Percentiles rank a stretch among this genome's conserved stretches.
These are phyloP conservation scores for Coemansia sp. DNA, from an alignment of 192 early-diverging fungal species.

Conservation along the genomic window DNA sequence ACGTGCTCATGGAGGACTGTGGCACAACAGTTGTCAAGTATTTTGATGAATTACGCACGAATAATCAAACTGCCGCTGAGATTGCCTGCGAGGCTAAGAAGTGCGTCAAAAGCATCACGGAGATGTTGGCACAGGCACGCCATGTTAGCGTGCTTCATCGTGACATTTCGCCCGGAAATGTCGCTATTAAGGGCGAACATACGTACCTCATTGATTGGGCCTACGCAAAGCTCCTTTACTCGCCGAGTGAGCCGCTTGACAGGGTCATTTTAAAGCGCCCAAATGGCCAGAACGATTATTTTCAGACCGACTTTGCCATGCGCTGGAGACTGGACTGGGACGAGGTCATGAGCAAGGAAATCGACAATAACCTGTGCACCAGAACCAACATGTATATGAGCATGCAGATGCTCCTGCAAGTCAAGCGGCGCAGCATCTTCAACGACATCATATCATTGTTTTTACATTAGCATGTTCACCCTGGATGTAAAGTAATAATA, in stretches of 20 bases:
- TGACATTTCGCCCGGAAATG: conserved; percentile 13
- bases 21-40: not conserved
- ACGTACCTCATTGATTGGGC: conserved; percentile 20
- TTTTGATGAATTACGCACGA: not conserved
- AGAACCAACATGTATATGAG: not conserved
- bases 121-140: not conserved
- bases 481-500: too few relatives aligned
- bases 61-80: not conserved
- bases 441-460: conserved; percentile 20
- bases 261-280: too few relatives aligned
- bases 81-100: not conserved
- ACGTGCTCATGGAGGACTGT: conserved; percentile 14
- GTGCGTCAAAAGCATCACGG: not conserved
- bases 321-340: not conserved
- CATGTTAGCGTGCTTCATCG: conserved; percentile 14
- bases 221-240: not conserved
- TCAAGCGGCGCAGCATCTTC: not conserved
- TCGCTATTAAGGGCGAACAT: not conserved
- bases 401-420: conserved; percentile 8
- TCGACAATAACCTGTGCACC: not conserved
- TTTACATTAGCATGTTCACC: not conserved
- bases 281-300: too few relatives aligned
- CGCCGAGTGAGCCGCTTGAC: not conserved
- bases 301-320: not conserved
- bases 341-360: not conserved